Conservation (phyloP, 306 rosid species). For the Erythrophleum fordii region DNA sequence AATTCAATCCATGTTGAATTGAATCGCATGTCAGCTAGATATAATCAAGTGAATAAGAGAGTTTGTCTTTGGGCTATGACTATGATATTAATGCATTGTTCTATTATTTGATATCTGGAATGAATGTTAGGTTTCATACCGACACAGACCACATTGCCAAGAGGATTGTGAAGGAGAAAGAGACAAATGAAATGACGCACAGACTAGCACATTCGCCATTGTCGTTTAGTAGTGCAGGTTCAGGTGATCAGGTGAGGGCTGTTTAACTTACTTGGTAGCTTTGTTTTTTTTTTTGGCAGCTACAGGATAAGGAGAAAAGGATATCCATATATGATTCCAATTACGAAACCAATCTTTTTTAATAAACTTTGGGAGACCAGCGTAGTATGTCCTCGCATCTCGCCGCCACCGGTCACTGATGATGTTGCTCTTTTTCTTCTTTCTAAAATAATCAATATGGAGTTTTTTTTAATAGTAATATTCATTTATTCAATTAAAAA, state of each 20-base stretch:
- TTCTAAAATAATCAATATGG: too few relatives aligned
- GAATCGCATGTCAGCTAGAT: constrained; percentile 24
- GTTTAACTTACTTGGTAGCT: background rate
- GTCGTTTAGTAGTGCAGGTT: background rate
- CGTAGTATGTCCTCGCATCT: too few relatives aligned
- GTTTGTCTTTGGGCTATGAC: background rate
- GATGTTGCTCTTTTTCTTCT: too few relatives aligned
- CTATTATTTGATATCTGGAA: background rate
- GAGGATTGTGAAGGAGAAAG: background rate
- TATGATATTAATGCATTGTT: background rate
- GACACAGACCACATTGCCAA: background rate
- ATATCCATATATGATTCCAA: too few relatives aligned
- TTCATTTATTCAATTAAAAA: too few relatives aligned
- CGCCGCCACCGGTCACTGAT: too few relatives aligned
- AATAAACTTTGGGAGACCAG: too few relatives aligned
- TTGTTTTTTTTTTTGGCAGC: too few relatives aligned
- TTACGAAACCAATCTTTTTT: background rate
- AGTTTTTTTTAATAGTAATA: too few relatives aligned
- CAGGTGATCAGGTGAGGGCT: background rate
- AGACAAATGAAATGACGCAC: constrained; percentile 13
- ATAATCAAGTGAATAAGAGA: background rate
- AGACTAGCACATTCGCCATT: background rate
- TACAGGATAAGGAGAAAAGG: too few relatives aligned
- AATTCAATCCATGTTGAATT: constrained; percentile 60
- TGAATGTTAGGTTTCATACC: background rate